Conservation (phyloP, 768 basidiomycete genomes). For the Asterophora lycoperdoides region DNA sequence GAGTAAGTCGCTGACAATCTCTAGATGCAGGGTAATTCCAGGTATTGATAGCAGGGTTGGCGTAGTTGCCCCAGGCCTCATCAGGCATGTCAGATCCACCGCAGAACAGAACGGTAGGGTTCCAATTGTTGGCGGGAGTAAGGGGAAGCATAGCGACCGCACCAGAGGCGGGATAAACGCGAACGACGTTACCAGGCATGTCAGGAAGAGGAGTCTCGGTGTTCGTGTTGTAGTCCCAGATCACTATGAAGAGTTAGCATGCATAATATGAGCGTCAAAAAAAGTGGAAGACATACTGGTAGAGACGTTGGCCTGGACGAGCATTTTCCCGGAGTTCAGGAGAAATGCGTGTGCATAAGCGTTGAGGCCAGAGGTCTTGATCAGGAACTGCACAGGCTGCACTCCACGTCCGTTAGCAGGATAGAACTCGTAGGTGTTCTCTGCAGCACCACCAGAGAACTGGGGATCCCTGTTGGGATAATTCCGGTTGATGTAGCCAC, state of each 20-base stretch:
- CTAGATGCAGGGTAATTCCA: conserved; percentile 65
- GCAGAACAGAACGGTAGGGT: conserved; percentile 83
- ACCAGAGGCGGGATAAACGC: conserved; percentile 88
- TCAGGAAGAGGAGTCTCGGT: conserved; percentile 59
- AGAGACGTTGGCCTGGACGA: conserved; percentile 80
- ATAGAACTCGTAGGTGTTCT: conserved; percentile 83
- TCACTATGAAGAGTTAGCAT: conserved; percentile 22
- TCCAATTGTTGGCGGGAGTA: conserved; percentile 85
- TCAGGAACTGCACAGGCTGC: conserved; percentile 64
- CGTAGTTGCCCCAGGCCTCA: conserved; percentile 72
- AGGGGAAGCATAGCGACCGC: conserved; percentile 88
- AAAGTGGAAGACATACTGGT: conserved; percentile 46
- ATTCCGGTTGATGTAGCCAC: conserved; percentile 78
- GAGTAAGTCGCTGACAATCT: conserved; percentile 84
- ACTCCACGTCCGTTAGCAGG: conserved; percentile 52
- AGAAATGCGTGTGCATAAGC: conserved; percentile 72
- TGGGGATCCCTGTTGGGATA: conserved; percentile 66
- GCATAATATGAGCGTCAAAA: neutral
- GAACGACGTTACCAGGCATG: conserved; percentile 71
- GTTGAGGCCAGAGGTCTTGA: conserved; percentile 72
- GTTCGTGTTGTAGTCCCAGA: conserved; percentile 55
- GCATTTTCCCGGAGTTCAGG: conserved; percentile 72
- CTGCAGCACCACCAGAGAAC: conserved; percentile 66
- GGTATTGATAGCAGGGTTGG: conserved; percentile 69
- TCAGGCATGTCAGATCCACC: conserved; percentile 83